These are phyloP conservation scores for Aspergillus indologenus DNA, from an alignment of 495 filamentous ascomycete species.

Conservation along the genomic window DNA sequence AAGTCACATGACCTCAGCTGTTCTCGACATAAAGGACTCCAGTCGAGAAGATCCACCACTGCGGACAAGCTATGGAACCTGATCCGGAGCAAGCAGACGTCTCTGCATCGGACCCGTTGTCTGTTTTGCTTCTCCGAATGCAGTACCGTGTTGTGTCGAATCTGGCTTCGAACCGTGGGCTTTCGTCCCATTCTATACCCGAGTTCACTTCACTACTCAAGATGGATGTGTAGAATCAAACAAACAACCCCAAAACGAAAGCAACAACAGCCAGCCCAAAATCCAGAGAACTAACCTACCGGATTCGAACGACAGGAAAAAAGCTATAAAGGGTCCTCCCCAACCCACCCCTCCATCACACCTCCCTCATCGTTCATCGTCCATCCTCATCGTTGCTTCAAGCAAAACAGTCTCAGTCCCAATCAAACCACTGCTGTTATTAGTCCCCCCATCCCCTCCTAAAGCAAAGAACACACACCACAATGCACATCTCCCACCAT, in stretches of 20 bases:
- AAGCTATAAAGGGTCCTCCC: neutral
- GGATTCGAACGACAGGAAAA: neutral
- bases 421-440: neutral
- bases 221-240: neutral
- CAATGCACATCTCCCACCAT: constrained; percentile 22
- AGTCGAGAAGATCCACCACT: neutral
- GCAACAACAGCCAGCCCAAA: neutral
- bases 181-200: neutral
- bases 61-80: neutral
- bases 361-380: neutral
- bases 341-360: neutral
- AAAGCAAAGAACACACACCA: neutral
- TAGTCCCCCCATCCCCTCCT: neutral
- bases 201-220: neutral
- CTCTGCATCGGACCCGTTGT: too few species aligned
- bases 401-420: neutral
- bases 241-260: neutral
- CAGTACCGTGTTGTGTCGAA: neutral
- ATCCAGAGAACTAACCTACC: neutral
- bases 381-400: neutral
- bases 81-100: neutral
- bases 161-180: neutral
- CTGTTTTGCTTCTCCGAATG: neutral
- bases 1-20: constrained; percentile 13
- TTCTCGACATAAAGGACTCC: neutral